Base-by-base conservation (phyloP, 1,284 basidiomycete species). In the Takashimella tepidaria region DNA sequence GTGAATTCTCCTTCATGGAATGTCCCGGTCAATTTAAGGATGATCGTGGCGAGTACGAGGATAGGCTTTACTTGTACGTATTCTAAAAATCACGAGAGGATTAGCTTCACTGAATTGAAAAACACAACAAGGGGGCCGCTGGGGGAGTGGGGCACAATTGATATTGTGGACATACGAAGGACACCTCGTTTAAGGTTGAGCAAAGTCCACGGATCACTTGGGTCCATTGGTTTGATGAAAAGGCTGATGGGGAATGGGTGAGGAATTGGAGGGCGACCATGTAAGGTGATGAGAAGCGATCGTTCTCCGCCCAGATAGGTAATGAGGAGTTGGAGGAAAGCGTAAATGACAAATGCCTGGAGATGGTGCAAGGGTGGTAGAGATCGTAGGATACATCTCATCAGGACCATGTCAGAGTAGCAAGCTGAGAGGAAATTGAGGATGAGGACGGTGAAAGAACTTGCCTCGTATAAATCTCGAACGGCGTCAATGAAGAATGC, bases 11-110 rank as follows among this genome's bases (percentile, higher is more conserved):
- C 95, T 72, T 98, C 95, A 63, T 88, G 84, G 78, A 89, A 99
- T 59, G 87, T 91, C 4, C 88, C 89, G 1, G 82, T 79, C 0
- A 85, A 84, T 73, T 98, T 98, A 63, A 96, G 80, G 20, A 95
- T 80, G 49, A 97, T 79, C 0, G 91, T 97, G 0, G 83, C 84
- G 1, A 88, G 70, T 0, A 95, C 93, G 1, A 98, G 80, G 0
- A 95, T 72, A 0, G 95, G 95, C 69, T 98, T 98, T 56, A 98
- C 80, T 74, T 98, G 92, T 3, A 98, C 95, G 70, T 98, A 98
- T 80, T 98, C 91, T 95, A 37, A 37, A 8, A 37, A 8, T 37
- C 10, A 37, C 31, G 31, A 37, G 62, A 41, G 48, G 20, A 47
- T 22, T 47, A 31, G 45, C 20, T 16, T 42, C 2, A 6, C 16